Conservation (phyloP, 2,329 filamentous ascomycete species). For the Neofusicoccum sp. region DNA sequence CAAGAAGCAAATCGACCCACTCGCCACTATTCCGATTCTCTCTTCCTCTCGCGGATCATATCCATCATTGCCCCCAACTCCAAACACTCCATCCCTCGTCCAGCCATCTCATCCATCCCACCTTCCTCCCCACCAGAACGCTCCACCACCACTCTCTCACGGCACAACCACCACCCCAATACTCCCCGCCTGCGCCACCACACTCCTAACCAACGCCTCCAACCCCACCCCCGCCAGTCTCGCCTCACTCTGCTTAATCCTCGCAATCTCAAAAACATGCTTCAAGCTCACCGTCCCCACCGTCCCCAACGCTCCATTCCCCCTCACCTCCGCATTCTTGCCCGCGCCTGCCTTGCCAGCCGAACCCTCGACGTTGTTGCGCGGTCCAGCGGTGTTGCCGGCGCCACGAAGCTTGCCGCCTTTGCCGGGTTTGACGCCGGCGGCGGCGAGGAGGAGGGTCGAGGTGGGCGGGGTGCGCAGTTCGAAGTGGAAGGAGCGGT, state of each 20-base stretch:
- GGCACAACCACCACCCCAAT: slow-evolving; percentile 51
- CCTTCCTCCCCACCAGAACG: not conserved
- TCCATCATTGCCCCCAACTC: no score
- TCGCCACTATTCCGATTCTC: no score
- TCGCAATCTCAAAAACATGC: slow-evolving; percentile 96
- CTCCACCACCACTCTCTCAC: slow-evolving; percentile 23
- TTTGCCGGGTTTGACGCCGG: slow-evolving; percentile 67
- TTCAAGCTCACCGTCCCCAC: slow-evolving; percentile 89
- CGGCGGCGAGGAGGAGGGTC: slow-evolving; percentile 81
- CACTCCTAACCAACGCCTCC: slow-evolving; percentile 76
- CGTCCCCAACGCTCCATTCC: slow-evolving; percentile 68
- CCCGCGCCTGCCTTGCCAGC: slow-evolving; percentile 33
- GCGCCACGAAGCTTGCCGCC: slow-evolving; percentile 77
- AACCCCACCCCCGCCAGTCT: slow-evolving; percentile 68
- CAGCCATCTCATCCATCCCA: not conserved
- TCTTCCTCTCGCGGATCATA: no score
- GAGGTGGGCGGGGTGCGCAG: slow-evolving; percentile 93
- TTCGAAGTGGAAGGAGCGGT: slow-evolving; percentile 91
- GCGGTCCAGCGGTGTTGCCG: slow-evolving; percentile 49
- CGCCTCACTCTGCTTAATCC: slow-evolving; percentile 71
- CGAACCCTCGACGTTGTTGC: slow-evolving; percentile 38
- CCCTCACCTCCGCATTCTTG: slow-evolving; percentile 31
- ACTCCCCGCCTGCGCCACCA: slow-evolving; percentile 54
- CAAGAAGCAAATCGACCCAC: no score
- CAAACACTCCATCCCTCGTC: no score